A percentile compares a stretch with the other conserved stretches of the same genome.
phyloP scores from a whole-genome alignment of 164 flowering plant genomes.

The Malania oleifera region DNA sequence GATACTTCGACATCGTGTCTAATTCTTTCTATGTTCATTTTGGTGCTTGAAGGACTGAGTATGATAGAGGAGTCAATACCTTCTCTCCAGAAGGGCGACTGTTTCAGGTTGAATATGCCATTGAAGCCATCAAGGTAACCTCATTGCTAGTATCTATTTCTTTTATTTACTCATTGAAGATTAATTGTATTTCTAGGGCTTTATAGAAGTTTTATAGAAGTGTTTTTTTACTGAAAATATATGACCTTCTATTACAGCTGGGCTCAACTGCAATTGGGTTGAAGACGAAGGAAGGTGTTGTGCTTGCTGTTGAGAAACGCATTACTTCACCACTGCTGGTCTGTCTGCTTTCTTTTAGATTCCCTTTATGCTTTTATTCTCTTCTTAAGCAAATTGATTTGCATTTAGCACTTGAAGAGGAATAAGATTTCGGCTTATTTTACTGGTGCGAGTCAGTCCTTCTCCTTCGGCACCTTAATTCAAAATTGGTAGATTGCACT shows the following conservation, averaged over 20 bases:
- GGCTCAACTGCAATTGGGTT: constrained; percentile 96
- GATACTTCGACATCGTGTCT: background rate
- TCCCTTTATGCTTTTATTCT: background rate
- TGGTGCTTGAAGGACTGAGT: constrained; percentile 78
- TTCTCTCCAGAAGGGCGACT: constrained; percentile 96
- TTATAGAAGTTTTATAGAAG: too few relatives aligned
- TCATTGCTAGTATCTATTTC: background rate
- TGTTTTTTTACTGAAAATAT: too few relatives aligned
- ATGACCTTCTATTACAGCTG: constrained; percentile 39
- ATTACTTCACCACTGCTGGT: constrained; percentile 97
- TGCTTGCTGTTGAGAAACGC: constrained; percentile 96
- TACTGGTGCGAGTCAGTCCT: too few relatives aligned
- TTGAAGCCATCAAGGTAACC: constrained; percentile 92
- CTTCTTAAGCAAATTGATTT: too few relatives aligned
- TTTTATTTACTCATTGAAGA: background rate
- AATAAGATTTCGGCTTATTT: too few relatives aligned
- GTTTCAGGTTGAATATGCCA: constrained; percentile 97
- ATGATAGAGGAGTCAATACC: constrained; percentile 97
- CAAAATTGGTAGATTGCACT: too few relatives aligned
- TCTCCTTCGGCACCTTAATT: too few relatives aligned
- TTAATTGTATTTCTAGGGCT: background rate
- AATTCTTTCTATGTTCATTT: constrained; percentile 1
- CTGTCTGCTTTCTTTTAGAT: constrained; percentile 6
- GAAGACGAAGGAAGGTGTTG: constrained; percentile 94
- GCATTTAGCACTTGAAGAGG: too few relatives aligned